Evolutionary conservation across 345 rosid genomes (phyloP).

Genomic region (Populus ilicifolia): DNA sequence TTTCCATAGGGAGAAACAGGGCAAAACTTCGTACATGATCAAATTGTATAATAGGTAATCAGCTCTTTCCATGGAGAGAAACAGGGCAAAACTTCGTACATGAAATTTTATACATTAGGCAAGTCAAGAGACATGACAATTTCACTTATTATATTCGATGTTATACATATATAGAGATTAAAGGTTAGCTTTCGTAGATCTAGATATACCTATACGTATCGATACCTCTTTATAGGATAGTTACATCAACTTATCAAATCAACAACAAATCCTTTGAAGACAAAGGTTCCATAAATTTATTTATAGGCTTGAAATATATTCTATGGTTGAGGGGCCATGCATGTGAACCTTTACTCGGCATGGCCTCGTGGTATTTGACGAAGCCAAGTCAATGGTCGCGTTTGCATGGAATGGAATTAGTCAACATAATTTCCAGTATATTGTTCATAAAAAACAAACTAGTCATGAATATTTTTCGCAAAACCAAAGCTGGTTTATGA

Average conservation of each 20-base stretch:
- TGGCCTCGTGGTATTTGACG: neutral
- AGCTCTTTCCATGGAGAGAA: no score
- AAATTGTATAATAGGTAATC: no score
- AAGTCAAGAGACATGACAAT: no score
- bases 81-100: no score
- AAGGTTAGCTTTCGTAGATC: no score
- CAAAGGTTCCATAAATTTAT: neutral
- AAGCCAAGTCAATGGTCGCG: neutral
- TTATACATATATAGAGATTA: no score
- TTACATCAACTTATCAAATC: neutral
- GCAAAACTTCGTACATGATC: no score
- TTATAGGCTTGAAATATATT: neutral
- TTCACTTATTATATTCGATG: no score
- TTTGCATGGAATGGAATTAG: neutral
- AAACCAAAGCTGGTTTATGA: constrained; percentile 12
- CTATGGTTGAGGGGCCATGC: neutral
- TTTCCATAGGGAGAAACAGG: no score
- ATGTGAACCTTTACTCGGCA: neutral
- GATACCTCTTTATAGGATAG: no score
- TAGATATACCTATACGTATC: no score
- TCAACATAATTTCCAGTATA: neutral
- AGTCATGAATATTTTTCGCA: neutral
- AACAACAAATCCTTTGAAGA: neutral
- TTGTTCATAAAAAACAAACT: neutral
- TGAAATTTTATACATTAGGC: no score